Evolutionary conservation across 2,329 filamentous ascomycete genomes (phyloP).

Genomic region (Phialophora expanda): DNA sequence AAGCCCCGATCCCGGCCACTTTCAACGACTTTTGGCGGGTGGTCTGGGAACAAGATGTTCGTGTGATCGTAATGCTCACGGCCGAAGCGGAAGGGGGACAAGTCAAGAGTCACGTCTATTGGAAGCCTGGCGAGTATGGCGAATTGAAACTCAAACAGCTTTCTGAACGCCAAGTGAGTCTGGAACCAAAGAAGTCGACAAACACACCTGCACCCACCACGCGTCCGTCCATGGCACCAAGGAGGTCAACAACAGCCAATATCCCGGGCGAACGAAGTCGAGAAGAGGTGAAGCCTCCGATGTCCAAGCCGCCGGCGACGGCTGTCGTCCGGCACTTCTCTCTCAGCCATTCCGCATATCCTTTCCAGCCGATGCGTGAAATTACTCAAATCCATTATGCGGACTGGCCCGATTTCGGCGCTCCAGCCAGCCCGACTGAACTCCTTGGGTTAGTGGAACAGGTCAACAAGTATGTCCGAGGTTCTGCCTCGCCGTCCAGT

Average conservation of each 20-base stretch:
- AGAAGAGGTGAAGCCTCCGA: conserved; percentile 40
- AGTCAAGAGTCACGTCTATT: conserved; percentile 93
- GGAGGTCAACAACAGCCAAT: conserved; percentile 46
- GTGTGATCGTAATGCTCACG: conserved; percentile 95
- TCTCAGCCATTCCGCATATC: conserved; percentile 74
- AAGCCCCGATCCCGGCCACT: conserved; percentile 89
- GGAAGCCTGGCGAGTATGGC: conserved; percentile 80
- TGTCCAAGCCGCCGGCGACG: conserved; percentile 65
- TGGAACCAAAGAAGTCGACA: conserved; percentile 66
- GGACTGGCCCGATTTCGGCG: conserved; percentile 96
- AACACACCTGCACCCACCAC: conserved; percentile 45
- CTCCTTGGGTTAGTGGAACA: conserved; percentile 88
- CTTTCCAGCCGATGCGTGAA: conserved; percentile 85
- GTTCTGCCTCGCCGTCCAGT: conserved; percentile 43
- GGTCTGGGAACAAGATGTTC: conserved; percentile 94
- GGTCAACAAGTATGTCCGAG: conserved; percentile 69
- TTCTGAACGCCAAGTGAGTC: conserved; percentile 79
- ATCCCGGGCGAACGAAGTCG: conserved; percentile 29
- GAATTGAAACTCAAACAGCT: conserved; percentile 74
- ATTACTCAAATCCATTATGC: conserved; percentile 94
- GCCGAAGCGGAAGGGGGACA: conserved; percentile 92
- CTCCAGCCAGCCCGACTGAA: conserved; percentile 85
- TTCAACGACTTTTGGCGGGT: conserved; percentile 98
- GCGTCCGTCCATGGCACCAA: conserved; percentile 46
- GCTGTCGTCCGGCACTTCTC: conserved; percentile 88